phyloP scores from a whole-genome alignment of 2,329 filamentous ascomycete species.

The Rugonectria rugulosa region DNA sequence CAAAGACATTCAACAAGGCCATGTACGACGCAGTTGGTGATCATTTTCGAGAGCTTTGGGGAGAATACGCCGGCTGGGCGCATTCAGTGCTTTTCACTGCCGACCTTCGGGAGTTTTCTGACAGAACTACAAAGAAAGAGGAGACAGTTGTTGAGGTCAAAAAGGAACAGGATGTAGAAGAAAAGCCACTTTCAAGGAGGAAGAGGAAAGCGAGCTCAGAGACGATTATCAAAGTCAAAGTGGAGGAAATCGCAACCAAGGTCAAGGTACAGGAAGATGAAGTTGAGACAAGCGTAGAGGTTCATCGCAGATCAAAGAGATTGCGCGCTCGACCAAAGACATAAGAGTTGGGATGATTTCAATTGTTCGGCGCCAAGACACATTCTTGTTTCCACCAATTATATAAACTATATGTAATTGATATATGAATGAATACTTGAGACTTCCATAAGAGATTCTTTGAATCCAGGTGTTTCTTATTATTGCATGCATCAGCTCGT shows the following conservation, averaged over 20 bases:
- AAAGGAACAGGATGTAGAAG: slow-evolving; percentile 33
- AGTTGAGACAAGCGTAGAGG: slow-evolving; percentile 17
- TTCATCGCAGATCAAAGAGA: slow-evolving; percentile 37
- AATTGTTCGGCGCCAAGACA: no score
- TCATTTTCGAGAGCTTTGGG: slow-evolving; percentile 90
- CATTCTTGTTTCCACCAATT: no score
- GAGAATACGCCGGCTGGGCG: slow-evolving; percentile 93
- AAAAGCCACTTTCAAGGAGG: slow-evolving; percentile 26
- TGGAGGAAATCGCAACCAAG: slow-evolving; percentile 27
- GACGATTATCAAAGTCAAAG: slow-evolving; percentile 23
- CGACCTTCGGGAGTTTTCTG: slow-evolving; percentile 85
- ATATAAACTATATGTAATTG: no score
- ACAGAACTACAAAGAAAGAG: slow-evolving; percentile 52
- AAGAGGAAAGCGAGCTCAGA: slow-evolving; percentile 33
- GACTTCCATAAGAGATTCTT: no score
- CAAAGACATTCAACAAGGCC: slow-evolving; percentile 83
- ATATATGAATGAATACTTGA: no score
- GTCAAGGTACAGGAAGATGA: slow-evolving; percentile 27
- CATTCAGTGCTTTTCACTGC: slow-evolving; percentile 97
- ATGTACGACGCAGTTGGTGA: slow-evolving; percentile 92
- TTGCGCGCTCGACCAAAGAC: slow-evolving; percentile 33
- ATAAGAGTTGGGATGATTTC: no score
- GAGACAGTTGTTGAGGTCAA: slow-evolving; percentile 27
- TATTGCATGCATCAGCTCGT: background rate
- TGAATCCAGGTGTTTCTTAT: background rate